Conservation (phyloP, 352 stramenopile genomes). For the Chrysophaeum taylorii region DNA sequence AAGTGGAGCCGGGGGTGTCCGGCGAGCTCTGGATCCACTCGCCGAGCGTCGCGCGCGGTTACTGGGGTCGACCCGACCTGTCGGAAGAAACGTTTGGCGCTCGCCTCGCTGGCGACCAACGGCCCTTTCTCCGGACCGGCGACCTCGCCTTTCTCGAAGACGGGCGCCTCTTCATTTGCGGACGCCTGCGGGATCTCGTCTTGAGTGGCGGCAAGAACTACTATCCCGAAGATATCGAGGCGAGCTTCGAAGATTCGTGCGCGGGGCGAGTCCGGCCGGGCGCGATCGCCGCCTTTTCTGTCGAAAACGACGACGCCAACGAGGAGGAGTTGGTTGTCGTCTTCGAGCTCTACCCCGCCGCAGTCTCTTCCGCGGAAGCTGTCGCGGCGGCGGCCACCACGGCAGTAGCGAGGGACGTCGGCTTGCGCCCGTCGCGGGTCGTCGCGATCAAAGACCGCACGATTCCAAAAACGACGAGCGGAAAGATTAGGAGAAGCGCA, state of each 20-base stretch:
- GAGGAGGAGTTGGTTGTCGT: conserved; percentile 46
- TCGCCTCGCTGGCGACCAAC: not conserved
- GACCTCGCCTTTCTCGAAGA: conserved; percentile 93
- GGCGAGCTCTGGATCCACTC: not conserved
- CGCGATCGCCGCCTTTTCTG: conserved; percentile 78
- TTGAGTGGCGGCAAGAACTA: conserved; percentile 96
- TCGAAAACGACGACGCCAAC: conserved; percentile 18
- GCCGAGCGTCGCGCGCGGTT: not conserved
- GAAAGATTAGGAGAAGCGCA: no score
- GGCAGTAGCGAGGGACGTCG: conserved; percentile 30
- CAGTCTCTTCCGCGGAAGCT: no score
- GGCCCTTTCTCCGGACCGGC: conserved; percentile 77
- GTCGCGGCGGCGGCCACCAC: no score
- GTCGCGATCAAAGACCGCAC: conserved; percentile 74
- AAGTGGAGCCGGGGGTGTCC: not conserved
- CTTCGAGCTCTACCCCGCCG: conserved; percentile 44
- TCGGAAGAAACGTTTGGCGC: conserved; percentile 64
- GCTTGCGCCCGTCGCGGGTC: conserved; percentile 55
- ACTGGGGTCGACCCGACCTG: conserved; percentile 69
- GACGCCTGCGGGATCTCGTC: conserved; percentile 95
- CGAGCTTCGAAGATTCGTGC: conserved; percentile 59
- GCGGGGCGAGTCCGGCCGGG: conserved; percentile 56
- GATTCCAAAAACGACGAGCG: conserved; percentile 94
- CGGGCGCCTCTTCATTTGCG: conserved; percentile 92
- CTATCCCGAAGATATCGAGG: no score